A percentile compares a stretch with the other conserved stretches of the same genome.
phyloP scores from a whole-genome alignment of 2,329 filamentous ascomycete genomes.

The Diaporthe aspalathi region DNA sequence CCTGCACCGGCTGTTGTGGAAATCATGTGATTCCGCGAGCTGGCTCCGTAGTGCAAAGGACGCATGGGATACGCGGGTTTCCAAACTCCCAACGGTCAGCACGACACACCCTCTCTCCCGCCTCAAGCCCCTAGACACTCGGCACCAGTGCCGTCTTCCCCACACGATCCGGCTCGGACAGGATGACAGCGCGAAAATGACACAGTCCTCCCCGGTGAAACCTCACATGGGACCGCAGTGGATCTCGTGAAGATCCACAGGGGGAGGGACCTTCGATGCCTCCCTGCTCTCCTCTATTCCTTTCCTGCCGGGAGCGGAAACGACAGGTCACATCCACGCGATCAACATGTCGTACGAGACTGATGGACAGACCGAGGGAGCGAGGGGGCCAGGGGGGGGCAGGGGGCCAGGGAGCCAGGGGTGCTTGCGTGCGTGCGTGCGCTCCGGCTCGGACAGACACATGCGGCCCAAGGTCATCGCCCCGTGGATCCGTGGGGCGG shows the following conservation, averaged over 20 bases:
- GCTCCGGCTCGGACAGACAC: slow-evolving; percentile 15
- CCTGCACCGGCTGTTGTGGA: background rate
- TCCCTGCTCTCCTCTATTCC: background rate
- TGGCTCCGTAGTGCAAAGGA: background rate
- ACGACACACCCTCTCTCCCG: background rate
- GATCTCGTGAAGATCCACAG: background rate
- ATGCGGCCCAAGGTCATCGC: background rate
- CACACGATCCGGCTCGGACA: slow-evolving; percentile 18
- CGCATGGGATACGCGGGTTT: background rate
- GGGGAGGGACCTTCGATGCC: background rate
- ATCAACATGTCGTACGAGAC: slow-evolving; percentile 17
- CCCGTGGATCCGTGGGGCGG: slow-evolving; percentile 14
- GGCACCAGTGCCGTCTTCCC: slow-evolving; percentile 3
- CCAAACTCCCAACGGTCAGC: background rate
- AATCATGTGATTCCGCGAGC: slow-evolving; percentile 22
- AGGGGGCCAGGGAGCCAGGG: background rate
- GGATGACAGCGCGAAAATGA: slow-evolving; percentile 1
- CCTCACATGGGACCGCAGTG: slow-evolving; percentile 10
- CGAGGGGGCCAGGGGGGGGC: background rate
- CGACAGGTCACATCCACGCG: slow-evolving; percentile 22
- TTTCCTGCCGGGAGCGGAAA: background rate
- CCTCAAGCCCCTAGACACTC: background rate
- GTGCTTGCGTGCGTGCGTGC: too few species aligned
- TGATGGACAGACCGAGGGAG: background rate
- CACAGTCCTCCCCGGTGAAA: slow-evolving; percentile 4